Base-by-base conservation (phyloP, 192 early-diverging fungal genomes). In the Glomus cerebriforme region DNA sequence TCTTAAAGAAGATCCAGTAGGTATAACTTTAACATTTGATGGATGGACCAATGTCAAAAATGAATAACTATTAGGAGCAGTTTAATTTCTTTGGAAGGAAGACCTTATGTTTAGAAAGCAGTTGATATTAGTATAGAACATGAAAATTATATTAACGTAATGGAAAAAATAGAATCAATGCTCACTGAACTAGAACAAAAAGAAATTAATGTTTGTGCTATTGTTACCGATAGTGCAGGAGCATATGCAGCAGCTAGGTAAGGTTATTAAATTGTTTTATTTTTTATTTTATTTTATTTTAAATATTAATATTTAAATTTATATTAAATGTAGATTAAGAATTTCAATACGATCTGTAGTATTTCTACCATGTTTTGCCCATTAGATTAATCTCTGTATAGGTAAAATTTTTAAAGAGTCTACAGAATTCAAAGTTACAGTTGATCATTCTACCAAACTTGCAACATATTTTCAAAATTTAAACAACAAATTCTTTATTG, bases 391-490 rank as follows among this genome's bases (percentile, higher is more conserved):
- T n/a, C n/a, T n/a, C n/a, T n/a, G n/a, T n/a, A n/a, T n/a, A n/a
- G n/a, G n/a, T n/a, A n/a, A n/a, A n/a, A n/a, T n/a, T 15, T 66
- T 32, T 9, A 70, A 70, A 47, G 68, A 47, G 47, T 70, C 39
- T 43, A 70, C 68, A 47, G 39, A 49, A 1, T 43, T 49, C 7
- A 70, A 70, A 70, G 47, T 3, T 70, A 70, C 24, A 47, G 35
- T 49, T 43, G 68, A 70, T 45, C 4, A 70, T 8, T 39, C 1
- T 1, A 47, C 47, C 26, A 1, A 47, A 27, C 37, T 70, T 43
- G 68, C 43, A 10, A 45, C 68, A 43, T 70, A 70, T 70, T 45
- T 70, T 70, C 6, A 26, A 70, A 70, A 70, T 70, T n/a, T 39
- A 27, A 70, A 24, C 10, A 39, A 70, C 39, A 70, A 70, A 29